phyloP scores from a whole-genome alignment of 1,284 basidiomycete species.

The Boletellus dicymbophilus region DNA sequence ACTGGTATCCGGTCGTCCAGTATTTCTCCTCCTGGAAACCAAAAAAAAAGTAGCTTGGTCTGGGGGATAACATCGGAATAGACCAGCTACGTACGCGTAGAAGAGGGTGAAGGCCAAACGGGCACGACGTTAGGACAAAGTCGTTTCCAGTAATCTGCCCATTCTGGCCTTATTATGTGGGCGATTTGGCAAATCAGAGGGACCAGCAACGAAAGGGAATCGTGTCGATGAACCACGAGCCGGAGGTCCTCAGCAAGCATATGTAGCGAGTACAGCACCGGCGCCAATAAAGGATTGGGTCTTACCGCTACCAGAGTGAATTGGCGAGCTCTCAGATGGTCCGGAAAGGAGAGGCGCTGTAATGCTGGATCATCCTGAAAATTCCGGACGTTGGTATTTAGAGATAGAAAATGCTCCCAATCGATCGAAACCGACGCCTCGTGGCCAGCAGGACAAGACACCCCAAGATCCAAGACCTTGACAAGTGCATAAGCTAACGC shows the following conservation, averaged over 20 bases:
- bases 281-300: constrained; percentile 47
- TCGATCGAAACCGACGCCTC: constrained; percentile 9
- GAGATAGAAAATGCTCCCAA: constrained; percentile 30
- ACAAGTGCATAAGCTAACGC: constrained; percentile 55
- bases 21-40: constrained; percentile 42
- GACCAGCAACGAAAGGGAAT: constrained; percentile 60
- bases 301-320: constrained; percentile 23
- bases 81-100: constrained; percentile 44
- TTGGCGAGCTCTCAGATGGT: constrained; percentile 24
- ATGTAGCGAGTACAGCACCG: constrained; percentile 72
- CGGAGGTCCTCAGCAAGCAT: constrained; percentile 73
- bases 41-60: no score
- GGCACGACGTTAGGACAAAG: constrained; percentile 61
- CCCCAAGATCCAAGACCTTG: constrained; percentile 47
- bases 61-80: no score
- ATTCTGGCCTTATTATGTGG: constrained; percentile 67
- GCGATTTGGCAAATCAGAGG: constrained; percentile 72
- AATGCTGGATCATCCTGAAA: constrained; percentile 63
- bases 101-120: constrained; percentile 54
- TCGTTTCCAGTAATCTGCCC: constrained; percentile 88
- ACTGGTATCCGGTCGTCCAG: constrained; percentile 68
- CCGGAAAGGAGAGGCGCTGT: constrained; percentile 45
- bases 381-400: constrained; percentile 45
- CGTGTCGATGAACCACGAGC: constrained; percentile 52
- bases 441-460: constrained; percentile 10